These are phyloP conservation scores for Amoebophrya sp. DNA, from an alignment of 169 alveolate species.

Conservation along the genomic window DNA sequence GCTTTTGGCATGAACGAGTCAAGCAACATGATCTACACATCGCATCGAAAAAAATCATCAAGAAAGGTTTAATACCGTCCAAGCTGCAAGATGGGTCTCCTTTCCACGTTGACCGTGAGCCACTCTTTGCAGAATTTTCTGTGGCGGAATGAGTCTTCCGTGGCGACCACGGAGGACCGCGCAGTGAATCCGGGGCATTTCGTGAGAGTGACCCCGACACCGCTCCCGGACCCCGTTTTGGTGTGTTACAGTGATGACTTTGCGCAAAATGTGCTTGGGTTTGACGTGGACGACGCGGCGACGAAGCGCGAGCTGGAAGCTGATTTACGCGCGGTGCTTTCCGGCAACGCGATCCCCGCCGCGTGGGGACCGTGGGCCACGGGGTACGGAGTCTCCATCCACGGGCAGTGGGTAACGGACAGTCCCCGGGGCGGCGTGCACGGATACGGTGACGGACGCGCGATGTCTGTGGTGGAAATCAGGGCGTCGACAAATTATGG, in stretches of 20 bases:
- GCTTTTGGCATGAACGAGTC: too few relatives aligned
- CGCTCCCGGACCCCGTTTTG: neutral
- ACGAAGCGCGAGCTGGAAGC: neutral
- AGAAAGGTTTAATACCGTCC: too few relatives aligned
- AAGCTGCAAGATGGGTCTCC: too few relatives aligned
- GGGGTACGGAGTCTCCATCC: neutral
- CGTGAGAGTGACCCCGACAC: neutral
- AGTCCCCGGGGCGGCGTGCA: constrained; percentile 6
- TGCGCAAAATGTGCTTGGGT: neutral
- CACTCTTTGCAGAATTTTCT: neutral
- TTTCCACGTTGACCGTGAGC: too few relatives aligned
- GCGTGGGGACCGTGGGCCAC: constrained; percentile 27
- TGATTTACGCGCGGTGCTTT: neutral
- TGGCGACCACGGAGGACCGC: neutral
- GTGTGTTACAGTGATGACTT: neutral
- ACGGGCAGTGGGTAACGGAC: constrained; percentile 11
- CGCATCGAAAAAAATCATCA: too few relatives aligned
- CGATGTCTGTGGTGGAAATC: constrained; percentile 25
- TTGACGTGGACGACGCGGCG: neutral
- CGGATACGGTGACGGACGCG: constrained; percentile 36
- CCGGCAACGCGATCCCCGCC: neutral
- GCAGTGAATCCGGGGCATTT: neutral
- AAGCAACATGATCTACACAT: too few relatives aligned
- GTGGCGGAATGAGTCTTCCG: neutral
- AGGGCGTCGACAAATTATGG: neutral